Evolutionary conservation across 805 yeast species (phyloP).

Genomic region (Ogataea paradorogensis): DNA sequence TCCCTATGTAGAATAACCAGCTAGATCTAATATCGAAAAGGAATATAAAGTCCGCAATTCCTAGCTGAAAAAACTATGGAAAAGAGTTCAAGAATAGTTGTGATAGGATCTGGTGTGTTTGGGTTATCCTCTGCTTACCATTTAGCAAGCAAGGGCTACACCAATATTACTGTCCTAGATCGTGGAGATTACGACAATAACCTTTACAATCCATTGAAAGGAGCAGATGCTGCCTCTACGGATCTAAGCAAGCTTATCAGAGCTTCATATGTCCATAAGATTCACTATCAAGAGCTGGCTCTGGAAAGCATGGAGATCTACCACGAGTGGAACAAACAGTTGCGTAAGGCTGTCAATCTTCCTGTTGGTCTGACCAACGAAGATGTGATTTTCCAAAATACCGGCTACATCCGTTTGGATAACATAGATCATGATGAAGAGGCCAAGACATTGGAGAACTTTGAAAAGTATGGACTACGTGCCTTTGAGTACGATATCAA

Average conservation of each 20-base stretch:
- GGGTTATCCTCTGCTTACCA: conserved; percentile 47
- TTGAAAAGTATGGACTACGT: conserved; percentile 26
- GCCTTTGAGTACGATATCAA: conserved; percentile 29
- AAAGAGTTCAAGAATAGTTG: conserved; percentile 26
- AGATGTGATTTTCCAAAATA: conserved; percentile 12
- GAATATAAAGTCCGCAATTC: conserved; percentile 1
- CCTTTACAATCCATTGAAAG: conserved; percentile 28
- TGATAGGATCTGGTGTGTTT: conserved; percentile 51
- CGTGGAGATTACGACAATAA: conserved; percentile 26
- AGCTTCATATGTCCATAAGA: conserved; percentile 32
- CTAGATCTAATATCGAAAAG: no score
- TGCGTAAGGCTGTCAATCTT: conserved; percentile 1
- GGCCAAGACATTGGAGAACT: conserved; percentile 14
- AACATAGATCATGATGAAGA: conserved; percentile 23
- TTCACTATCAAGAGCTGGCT: conserved; percentile 27
- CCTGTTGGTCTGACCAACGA: conserved; percentile 1
- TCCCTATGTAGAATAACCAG: no score
- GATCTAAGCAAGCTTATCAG: conserved; percentile 37
- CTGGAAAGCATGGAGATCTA: conserved; percentile 15
- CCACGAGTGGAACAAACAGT: conserved; percentile 7
- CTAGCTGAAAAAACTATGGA: not conserved
- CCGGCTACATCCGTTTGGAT: conserved; percentile 25
- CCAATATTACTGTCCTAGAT: conserved; percentile 35
- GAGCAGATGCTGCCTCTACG: conserved; percentile 36
- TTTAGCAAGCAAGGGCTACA: conserved; percentile 33